phyloP scores from a whole-genome alignment of 352 stramenopile genomes.

The Pythium folliculosum region DNA sequence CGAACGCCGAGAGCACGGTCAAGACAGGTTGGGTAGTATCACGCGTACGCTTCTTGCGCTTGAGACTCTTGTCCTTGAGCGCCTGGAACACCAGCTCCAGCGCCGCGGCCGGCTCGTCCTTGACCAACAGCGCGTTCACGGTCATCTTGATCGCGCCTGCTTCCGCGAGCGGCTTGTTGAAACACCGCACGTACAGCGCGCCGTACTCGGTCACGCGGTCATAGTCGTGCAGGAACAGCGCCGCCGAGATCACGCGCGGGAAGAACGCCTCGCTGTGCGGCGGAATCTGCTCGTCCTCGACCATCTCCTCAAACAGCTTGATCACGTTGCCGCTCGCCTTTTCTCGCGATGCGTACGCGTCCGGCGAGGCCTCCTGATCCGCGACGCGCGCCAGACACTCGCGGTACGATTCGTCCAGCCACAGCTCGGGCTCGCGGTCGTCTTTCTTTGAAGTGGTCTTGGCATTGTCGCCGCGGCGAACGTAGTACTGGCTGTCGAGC shows the following conservation, averaged over 20 bases:
- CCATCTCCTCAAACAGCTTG: slow-evolving; percentile 65
- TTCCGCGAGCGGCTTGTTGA: not conserved
- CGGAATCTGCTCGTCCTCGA: slow-evolving; percentile 22
- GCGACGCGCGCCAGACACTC: slow-evolving; percentile 44
- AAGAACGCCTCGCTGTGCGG: slow-evolving; percentile 27
- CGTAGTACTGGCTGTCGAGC: slow-evolving; percentile 53
- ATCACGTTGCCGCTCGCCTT: slow-evolving; percentile 23
- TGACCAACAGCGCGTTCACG: slow-evolving; percentile 55
- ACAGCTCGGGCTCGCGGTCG: slow-evolving; percentile 8
- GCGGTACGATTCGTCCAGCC: slow-evolving; percentile 44
- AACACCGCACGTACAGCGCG: slow-evolving; percentile 30
- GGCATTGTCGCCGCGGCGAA: slow-evolving; percentile 3
- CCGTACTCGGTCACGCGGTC: slow-evolving; percentile 45
- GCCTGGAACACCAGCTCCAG: slow-evolving; percentile 42
- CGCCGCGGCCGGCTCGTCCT: slow-evolving; percentile 43
- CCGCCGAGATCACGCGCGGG: slow-evolving; percentile 53
- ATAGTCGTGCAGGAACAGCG: slow-evolving; percentile 53
- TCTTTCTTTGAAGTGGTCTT: slow-evolving; percentile 3
- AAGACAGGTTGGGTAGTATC: too few relatives aligned
- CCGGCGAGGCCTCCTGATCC: slow-evolving; percentile 45
- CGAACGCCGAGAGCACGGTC: slow-evolving; percentile 27
- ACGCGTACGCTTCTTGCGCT: not conserved
- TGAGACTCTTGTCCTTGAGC: slow-evolving; percentile 30
- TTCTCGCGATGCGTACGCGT: slow-evolving; percentile 28
- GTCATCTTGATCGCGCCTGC: slow-evolving; percentile 44